These are phyloP conservation scores for Biancaea sappan DNA, from an alignment of 306 rosid species.

Conservation along the genomic window DNA sequence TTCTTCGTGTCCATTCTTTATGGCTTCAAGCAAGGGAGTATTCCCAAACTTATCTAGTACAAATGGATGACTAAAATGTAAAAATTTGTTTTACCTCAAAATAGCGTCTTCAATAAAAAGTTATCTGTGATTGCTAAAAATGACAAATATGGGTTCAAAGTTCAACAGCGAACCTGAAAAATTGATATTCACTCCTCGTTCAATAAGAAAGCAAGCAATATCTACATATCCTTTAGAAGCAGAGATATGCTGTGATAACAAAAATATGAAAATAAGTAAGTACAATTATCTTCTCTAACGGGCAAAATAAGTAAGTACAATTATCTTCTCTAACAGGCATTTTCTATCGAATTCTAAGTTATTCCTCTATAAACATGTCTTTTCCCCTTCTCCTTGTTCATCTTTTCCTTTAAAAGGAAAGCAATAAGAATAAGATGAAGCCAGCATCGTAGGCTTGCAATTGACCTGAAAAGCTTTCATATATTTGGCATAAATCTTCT, in stretches of 20 bases:
- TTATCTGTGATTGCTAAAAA: neutral
- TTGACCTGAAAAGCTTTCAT: neutral
- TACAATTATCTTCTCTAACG: conserved; percentile 7
- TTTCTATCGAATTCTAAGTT: neutral
- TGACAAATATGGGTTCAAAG: neutral
- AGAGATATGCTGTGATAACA: conserved; percentile 42
- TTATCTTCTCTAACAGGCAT: neutral
- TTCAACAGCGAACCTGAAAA: conserved; percentile 40
- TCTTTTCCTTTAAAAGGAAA: neutral
- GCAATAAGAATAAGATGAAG: neutral
- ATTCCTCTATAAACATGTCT: neutral
- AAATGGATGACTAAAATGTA: conserved; percentile 1
- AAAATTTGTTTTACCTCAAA: neutral
- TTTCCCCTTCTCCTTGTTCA: neutral
- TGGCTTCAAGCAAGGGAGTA: conserved; percentile 59
- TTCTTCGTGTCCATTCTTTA: conserved; percentile 49
- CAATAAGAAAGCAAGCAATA: conserved; percentile 46
- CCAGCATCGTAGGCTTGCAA: neutral
- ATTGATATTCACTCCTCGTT: conserved; percentile 35
- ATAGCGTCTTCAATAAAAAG: neutral
- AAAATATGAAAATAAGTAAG: neutral
- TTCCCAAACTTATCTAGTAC: conserved; percentile 53
- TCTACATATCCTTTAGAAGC: conserved; percentile 52
- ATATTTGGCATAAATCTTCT: neutral
- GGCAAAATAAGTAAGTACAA: neutral